Conservation (phyloP, 345 rosid species). For the Hibiscus syriacus region DNA sequence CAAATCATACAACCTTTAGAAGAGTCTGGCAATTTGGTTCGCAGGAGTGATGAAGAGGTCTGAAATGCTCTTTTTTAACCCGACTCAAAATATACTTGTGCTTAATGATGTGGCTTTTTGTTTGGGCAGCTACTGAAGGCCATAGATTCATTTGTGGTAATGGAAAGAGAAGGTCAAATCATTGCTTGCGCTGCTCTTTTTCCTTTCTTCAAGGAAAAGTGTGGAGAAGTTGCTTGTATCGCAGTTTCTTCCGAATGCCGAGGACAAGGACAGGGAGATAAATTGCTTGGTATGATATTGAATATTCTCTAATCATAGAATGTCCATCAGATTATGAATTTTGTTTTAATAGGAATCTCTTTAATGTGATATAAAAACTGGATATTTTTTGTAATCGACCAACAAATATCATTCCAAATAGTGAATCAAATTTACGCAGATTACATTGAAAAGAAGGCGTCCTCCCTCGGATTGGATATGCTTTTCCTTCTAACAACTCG, state of each 20-base stretch:
- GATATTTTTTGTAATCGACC: background rate
- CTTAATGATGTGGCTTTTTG: background rate
- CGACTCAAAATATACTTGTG: no score
- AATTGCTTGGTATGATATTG: constrained; percentile 60
- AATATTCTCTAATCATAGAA: background rate
- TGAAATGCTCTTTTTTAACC: constrained; percentile 7
- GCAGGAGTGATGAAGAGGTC: constrained; percentile 76
- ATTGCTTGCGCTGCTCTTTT: constrained; percentile 93
- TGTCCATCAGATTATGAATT: background rate
- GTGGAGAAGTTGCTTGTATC: constrained; percentile 92
- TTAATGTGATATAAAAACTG: background rate
- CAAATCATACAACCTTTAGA: constrained; percentile 62
- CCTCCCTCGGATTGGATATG: constrained; percentile 60
- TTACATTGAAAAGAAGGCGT: constrained; percentile 84
- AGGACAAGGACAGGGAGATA: constrained; percentile 97
- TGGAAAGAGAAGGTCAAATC: constrained; percentile 56
- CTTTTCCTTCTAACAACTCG: constrained; percentile 85
- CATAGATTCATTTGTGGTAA: constrained; percentile 33
- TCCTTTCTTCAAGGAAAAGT: constrained; percentile 70
- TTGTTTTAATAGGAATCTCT: background rate
- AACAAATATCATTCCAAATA: background rate
- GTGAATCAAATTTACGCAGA: constrained; percentile 34
- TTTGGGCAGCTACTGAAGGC: constrained; percentile 41
- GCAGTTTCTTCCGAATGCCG: constrained; percentile 90
- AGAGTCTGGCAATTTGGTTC: constrained; percentile 61